Evolutionary conservation across 495 filamentous ascomycete genomes (phyloP), one percentile per base, ranked within the genome.

Genomic region (Peziza echinospora): DNA sequence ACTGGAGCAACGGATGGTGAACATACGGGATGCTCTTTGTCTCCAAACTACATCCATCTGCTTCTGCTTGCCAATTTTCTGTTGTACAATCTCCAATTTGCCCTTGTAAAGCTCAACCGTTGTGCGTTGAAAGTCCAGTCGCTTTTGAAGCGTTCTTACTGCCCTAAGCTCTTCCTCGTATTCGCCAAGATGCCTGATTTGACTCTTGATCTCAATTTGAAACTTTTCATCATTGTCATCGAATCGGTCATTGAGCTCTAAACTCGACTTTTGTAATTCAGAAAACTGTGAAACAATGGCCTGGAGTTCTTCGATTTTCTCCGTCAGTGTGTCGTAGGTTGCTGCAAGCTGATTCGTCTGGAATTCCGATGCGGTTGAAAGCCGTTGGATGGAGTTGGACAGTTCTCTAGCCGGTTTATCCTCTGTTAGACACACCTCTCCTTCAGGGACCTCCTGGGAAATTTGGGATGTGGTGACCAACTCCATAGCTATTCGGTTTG

Each of bases 251-350:
- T 77, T 72, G 9, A 89, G 64, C 41, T 71, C 61, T 13, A 68
- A 64, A 7, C 75, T 78, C 23, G 72, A 70, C 6, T 64, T 65
- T 0, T 77, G 73, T 3, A 94, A 71, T 43, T 81, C 72, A 49
- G 80, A 75, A 17, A 94, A 70, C 3, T 68, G 72, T 1, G 64
- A 50, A 21, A 92, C 72, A 2, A 77, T 83, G 44, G 69, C 65
- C 44, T 78, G 75, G 25, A 94, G 65, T 0, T 73, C 62, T 39
- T 72, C 69, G 24, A 87, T 67, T 49, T 80, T 87, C 56, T 87
- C 79, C 13, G 89, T 67, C 5, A 94, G 68, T 3, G 78, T 76
- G 54, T 86, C 85, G 64, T 92, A 92, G 0, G 79, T 84, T 53
- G 80, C 78, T 56, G 92, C 83, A n/a, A 94, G 70, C 9, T 39